phyloP scores from a whole-genome alignment of 768 basidiomycete genomes.

The Russula ochroleuca region DNA sequence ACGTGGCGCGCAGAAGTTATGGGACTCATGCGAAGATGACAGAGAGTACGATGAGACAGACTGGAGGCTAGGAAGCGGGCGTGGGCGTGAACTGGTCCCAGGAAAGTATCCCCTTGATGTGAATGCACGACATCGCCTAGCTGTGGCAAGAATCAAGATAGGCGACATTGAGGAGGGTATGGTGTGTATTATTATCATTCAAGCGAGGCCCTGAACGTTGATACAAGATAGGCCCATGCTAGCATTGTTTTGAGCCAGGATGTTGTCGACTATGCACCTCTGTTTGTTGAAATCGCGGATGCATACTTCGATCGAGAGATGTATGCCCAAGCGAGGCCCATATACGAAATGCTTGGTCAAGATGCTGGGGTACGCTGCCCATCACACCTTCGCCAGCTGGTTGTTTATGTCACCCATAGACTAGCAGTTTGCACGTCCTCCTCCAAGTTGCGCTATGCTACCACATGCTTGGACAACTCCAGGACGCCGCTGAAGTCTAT shows the following conservation, averaged over 20 bases:
- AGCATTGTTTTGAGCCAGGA: slow-evolving; percentile 67
- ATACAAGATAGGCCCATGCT: slow-evolving; percentile 61
- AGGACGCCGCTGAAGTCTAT: slow-evolving; percentile 78
- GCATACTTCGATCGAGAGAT: slow-evolving; percentile 73
- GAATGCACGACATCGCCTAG: slow-evolving; percentile 78
- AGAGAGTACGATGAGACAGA: slow-evolving; percentile 70
- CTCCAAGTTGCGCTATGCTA: slow-evolving; percentile 80
- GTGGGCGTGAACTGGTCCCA: slow-evolving; percentile 46
- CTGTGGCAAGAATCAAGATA: slow-evolving; percentile 75
- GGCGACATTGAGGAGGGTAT: slow-evolving; percentile 78
- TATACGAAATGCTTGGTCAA: slow-evolving; percentile 74
- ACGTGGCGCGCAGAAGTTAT: slow-evolving; percentile 61
- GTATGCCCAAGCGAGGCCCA: slow-evolving; percentile 73
- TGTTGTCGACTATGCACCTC: slow-evolving; percentile 65
- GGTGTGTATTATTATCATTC: slow-evolving; percentile 41
- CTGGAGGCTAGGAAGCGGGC: slow-evolving; percentile 32
- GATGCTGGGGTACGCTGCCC: slow-evolving; percentile 57
- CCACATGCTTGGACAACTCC: slow-evolving; percentile 66
- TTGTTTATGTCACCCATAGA: slow-evolving; percentile 41
- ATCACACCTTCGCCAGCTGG: neutral
- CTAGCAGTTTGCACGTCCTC: slow-evolving; percentile 65
- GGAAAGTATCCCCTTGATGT: slow-evolving; percentile 65
- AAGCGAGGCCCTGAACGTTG: neutral
- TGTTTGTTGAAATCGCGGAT: slow-evolving; percentile 82
- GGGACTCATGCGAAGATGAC: slow-evolving; percentile 83